Evolutionary conservation across 495 filamentous ascomycete species (phyloP), one percentile per base, ranked within the genome.

Genomic region (Entonaema liquescens): DNA sequence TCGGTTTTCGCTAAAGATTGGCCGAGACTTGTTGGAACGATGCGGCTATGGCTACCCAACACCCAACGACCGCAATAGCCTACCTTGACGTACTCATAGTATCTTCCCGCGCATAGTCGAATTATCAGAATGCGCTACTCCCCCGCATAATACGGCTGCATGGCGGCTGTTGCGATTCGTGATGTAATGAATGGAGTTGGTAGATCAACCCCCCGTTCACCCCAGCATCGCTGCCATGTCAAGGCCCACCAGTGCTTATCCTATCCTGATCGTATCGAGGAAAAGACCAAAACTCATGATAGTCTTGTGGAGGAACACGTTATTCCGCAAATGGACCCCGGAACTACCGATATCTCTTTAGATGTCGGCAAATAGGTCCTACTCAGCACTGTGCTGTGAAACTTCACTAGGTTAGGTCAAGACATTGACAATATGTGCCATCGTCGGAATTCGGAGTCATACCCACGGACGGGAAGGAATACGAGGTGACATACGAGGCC

Each of bases 31-130:
- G 2, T 29, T 56, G 29, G 36, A 52, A 23, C 19, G 38, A 29
- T 53, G 49, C 23, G 25, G 49, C 49, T 29, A 53, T 53, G 17
- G 29, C 47, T 26, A 1, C 8, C 2, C 21, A 47, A 31, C n/a
- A n/a, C 29, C 52, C 59, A 55, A 62, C 33, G n/a, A 23, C 49
- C 35, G 56, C 42, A 68, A 62, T 73, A 73, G 70, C 70, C 70
- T 73, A 68, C 66, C 56, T 53, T 42, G 26, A 59, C 25, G 13
- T 62, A 21, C 25, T 23, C 54, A 62, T 23, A 25, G 21, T 29
- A 52, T 60, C 26, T 12, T 55, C 26, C 2, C 12, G 6, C 25
- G 15, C 29, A 53, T 49, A 23, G n/a, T 65, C 49, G 13, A 49
- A 40, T 72, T 57, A 28, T 62, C 49, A 19, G 38, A 52, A 52